phyloP scores from a whole-genome alignment of 306 rosid genomes.

The Hippophae rhamnoides region DNA sequence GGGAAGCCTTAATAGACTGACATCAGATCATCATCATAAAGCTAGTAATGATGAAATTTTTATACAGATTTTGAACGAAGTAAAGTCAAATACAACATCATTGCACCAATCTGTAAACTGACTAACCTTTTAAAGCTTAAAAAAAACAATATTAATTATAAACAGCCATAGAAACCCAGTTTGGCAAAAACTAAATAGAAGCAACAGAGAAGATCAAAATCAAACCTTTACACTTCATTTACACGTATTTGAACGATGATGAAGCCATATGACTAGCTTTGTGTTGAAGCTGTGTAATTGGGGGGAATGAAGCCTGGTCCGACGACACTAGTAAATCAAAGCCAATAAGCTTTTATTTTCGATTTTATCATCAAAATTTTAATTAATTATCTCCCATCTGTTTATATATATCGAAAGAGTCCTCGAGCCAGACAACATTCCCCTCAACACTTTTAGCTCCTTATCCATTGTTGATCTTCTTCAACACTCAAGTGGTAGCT shows the following conservation, averaged over 20 bases:
- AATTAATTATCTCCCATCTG: no score
- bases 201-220: slow-evolving; percentile 1
- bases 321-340: slow-evolving; percentile 38
- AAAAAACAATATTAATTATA: slow-evolving; percentile 23
- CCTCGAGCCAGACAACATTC: slow-evolving; percentile 99
- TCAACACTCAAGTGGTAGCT: not conserved
- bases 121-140: slow-evolving; percentile 27
- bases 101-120: slow-evolving; percentile 65
- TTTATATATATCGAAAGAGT: slow-evolving; percentile 19
- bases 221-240: slow-evolving; percentile 16
- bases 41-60: slow-evolving; percentile 50
- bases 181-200: not conserved
- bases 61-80: not conserved
- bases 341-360: no score
- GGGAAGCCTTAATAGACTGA: slow-evolving; percentile 33
- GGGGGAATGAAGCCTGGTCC: slow-evolving; percentile 99
- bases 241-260: not conserved
- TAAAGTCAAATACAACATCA: slow-evolving; percentile 58
- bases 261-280: not conserved
- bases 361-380: no score
- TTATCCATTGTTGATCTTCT: not conserved
- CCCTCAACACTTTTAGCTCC: slow-evolving; percentile 78
- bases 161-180: not conserved
- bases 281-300: slow-evolving; percentile 57
- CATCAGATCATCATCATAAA: slow-evolving; percentile 41